Percentiles rank a stretch among this genome's conserved stretches.
These are phyloP conservation scores for Cytospora leucostoma DNA, from an alignment of 2,329 filamentous ascomycete genomes.

Conservation along the genomic window DNA sequence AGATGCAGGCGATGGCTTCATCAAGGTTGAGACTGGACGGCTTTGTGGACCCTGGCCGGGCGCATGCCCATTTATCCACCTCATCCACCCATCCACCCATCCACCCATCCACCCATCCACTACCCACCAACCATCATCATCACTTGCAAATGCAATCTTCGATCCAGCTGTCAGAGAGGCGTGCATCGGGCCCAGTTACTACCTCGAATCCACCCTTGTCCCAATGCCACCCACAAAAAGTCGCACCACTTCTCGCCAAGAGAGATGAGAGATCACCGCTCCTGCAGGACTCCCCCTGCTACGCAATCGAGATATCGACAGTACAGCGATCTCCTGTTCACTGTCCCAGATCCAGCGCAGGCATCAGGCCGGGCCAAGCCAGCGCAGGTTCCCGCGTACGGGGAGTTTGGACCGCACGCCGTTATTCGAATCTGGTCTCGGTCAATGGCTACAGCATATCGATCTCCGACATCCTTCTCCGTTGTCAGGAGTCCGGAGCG, in stretches of 20 bases:
- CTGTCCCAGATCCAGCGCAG: conserved; percentile 16
- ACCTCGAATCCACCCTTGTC: conserved; percentile 11
- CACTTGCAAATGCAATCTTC: conserved; percentile 25
- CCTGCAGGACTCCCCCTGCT: conserved; percentile 22
- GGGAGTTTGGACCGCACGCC: not conserved
- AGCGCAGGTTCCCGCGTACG: conserved; percentile 1
- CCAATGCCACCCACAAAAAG: conserved; percentile 29
- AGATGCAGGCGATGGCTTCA: too few relatives aligned
- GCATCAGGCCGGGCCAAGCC: not conserved
- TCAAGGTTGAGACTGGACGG: too few relatives aligned
- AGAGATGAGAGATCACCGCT: conserved; percentile 28
- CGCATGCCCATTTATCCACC: not conserved
- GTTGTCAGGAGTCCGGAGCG: not conserved
- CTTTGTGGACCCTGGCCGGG: too few relatives aligned
- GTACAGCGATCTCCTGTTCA: conserved; percentile 22
- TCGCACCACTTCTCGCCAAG: conserved; percentile 30
- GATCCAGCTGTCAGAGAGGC: conserved; percentile 30
- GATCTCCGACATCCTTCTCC: not conserved
- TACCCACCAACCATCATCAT: not conserved
- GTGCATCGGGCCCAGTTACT: conserved; percentile 29
- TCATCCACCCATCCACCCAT: not conserved
- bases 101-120: conserved; percentile 10
- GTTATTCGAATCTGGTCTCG: not conserved
- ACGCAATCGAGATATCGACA: conserved; percentile 25
- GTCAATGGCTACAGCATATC: not conserved